A percentile compares a stretch with the other conserved stretches of the same genome.
Evolutionary conservation across 2,329 filamentous ascomycete genomes (phyloP).

Genomic region (Colletotrichum falcatum): DNA sequence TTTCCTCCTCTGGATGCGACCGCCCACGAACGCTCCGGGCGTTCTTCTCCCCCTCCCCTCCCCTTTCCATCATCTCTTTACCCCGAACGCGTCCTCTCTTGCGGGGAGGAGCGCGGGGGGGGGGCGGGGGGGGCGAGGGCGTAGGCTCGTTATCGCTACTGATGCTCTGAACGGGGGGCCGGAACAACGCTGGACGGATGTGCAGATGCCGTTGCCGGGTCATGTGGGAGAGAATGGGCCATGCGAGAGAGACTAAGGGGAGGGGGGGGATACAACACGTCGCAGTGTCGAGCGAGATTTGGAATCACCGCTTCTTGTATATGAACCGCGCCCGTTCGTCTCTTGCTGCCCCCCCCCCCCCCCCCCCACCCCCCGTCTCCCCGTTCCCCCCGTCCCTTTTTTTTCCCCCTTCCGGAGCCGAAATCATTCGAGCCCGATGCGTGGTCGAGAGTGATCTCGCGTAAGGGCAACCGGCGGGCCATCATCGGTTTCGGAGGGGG

Average conservation of each 20-base stretch:
- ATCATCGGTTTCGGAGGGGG: not conserved
- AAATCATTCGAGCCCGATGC: not conserved
- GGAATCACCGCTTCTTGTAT: not conserved
- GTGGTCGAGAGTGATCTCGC: not conserved
- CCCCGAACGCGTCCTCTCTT: not conserved
- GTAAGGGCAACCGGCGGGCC: not conserved
- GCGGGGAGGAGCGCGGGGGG: not conserved
- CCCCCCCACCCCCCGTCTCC: too few species aligned
- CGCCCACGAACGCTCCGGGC: not conserved
- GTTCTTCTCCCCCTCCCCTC: too few species aligned
- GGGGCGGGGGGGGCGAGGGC: not conserved
- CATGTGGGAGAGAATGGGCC: not conserved
- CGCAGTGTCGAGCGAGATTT: not conserved
- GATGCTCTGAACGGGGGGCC: not conserved
- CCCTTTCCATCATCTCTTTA: not conserved
- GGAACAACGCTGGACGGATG: not conserved
- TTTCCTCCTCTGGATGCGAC: not conserved
- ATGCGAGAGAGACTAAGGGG: not conserved
- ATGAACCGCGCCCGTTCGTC: too few species aligned
- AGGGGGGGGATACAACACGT: not conserved
- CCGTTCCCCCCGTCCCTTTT: too few species aligned
- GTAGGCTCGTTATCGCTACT: not conserved
- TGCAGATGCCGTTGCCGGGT: slow-evolving; percentile 1
- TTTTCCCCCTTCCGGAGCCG: not conserved
- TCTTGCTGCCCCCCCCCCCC: too few species aligned